Base-by-base conservation (phyloP, 139 green algal species). In the Closterium sp. region DNA sequence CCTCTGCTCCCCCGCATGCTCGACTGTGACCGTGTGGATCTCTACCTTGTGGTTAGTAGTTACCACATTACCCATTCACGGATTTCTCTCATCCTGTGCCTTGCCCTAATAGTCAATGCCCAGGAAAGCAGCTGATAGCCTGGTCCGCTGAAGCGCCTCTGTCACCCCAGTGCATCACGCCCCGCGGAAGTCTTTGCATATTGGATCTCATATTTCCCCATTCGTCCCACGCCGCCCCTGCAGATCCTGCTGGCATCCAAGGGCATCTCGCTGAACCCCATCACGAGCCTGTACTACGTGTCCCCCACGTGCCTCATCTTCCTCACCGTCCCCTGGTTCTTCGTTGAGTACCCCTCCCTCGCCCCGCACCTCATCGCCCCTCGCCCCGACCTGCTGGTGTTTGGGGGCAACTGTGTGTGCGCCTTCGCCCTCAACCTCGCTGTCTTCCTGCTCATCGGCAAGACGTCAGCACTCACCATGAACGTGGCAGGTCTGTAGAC, bases 391-490 rank as follows among this genome's bases (percentile, higher is more conserved):
- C 95, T 96, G 7, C 92, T 94, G 9, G 94, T 98, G 70, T 96
- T 99, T 88, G 86, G 98, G n/a, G 93, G 96, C 86, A 99, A 99
- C 94, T 97, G 97, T 0, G 31, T 95, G 34, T 96, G 95, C 5
- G 98, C 98, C 10, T 98, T 99, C 95, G 95, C 95, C 7, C 95
- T 99, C 79, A 96, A 96, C 85, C 30, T 96, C 30, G 93, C 95
- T 22, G 92, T 96, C 11, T 96, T 96, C 92, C 92, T 96, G 24
- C 87, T 96, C 22, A 96, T 96, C 31, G 95, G 97, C 31, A 98
- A 98, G 93, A 99, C 97, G 21, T 97, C 92, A n/a, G 98, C 98
- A 22, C 96, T 99, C 88, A 99, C 98, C 4, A 95, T 96, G 94
- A 96, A 96, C 93, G 92, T 96, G 24, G 95, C 95, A n/a, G 95